Base-by-base conservation (phyloP, 1,284 basidiomycete genomes). In the Agaricales sp. region DNA sequence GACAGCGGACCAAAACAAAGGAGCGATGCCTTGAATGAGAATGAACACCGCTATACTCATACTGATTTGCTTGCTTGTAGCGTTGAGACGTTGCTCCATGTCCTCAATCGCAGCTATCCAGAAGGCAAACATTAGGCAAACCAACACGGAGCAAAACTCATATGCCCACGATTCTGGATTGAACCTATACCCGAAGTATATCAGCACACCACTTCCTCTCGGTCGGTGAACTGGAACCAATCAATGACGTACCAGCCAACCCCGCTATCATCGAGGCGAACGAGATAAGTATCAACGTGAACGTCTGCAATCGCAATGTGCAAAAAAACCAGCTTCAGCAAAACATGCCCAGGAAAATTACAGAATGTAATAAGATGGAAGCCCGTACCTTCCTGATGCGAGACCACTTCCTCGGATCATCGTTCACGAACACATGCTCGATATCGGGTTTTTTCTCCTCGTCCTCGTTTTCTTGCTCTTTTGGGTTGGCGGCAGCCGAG, bases 391-490 rank as follows among this genome's bases (percentile, higher is more conserved):
- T 93, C 58, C 82, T 78, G 43, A 66, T 53, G 14, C 58, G 52
- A 1, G 77, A 77, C 91, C 91, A 94, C 53, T 72, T 60, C 43
- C 87, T 70, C 6, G 91, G 91, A 65, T 93, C 90, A 58, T 93
- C 77, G 6, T 71, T 63, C 2, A 92, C 88, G 68, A 23, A 26
- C 4, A 73, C 68, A 59, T 84, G 80, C 56, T 86, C 82, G 50
- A 86, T 83, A 60, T 85, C 82, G 35, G 24, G 52, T 44, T 59
- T 53, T 18, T n/a, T 20, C 8, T 41, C 39, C 8, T n/a, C 39
- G 6, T 41, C 8, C 13, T 41, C n/a, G 8, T 43, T 3, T 37
- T 48, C 30, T 43, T 44, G 20, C 20, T 3, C 18, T 19, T 22
- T n/a, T 12, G 48, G 13, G 19, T 21, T 3, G 19, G 24, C 48